Evolutionary conservation across 352 stramenopile species (phyloP).

Genomic region (Globisporangium heterothallicum): DNA sequence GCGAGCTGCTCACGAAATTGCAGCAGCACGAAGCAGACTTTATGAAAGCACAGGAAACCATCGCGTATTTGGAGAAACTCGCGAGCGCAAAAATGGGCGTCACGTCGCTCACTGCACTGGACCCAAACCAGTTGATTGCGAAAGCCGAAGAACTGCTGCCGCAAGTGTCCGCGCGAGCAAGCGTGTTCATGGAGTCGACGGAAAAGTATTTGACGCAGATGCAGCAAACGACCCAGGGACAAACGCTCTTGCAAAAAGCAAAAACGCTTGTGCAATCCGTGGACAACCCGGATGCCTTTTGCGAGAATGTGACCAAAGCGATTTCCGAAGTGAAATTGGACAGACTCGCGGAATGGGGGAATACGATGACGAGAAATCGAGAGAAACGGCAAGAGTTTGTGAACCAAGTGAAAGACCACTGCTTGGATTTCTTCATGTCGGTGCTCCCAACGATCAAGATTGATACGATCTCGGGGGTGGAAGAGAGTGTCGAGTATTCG

Average conservation of each 20-base stretch:
- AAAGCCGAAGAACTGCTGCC: conserved; percentile 68
- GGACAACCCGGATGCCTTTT: conserved; percentile 70
- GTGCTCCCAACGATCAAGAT: conserved; percentile 80
- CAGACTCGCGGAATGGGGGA: conserved; percentile 63
- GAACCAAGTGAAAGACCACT: conserved; percentile 78
- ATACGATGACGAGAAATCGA: conserved; percentile 45
- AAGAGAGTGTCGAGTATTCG: conserved; percentile 76
- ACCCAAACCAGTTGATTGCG: conserved; percentile 44
- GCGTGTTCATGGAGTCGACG: conserved; percentile 49
- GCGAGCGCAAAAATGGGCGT: conserved; percentile 59
- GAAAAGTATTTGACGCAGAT: conserved; percentile 70
- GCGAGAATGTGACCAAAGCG: conserved; percentile 61
- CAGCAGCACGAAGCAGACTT: conserved; percentile 60
- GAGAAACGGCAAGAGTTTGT: conserved; percentile 76
- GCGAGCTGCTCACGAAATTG: conserved; percentile 39
- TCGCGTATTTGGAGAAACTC: conserved; percentile 48
- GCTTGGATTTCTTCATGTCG: conserved; percentile 83
- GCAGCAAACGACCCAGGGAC: conserved; percentile 62
- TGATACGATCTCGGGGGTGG: conserved; percentile 70
- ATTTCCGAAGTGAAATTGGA: conserved; percentile 67
- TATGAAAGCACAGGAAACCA: conserved; percentile 47
- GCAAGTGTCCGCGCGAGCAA: conserved; percentile 43
- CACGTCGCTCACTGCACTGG: conserved; percentile 44
- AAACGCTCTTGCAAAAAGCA: conserved; percentile 59
- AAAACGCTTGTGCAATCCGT: conserved; percentile 69